These are phyloP conservation scores for Cercospora sesami DNA, from an alignment of 2,329 filamentous ascomycete genomes.

Conservation along the genomic window DNA sequence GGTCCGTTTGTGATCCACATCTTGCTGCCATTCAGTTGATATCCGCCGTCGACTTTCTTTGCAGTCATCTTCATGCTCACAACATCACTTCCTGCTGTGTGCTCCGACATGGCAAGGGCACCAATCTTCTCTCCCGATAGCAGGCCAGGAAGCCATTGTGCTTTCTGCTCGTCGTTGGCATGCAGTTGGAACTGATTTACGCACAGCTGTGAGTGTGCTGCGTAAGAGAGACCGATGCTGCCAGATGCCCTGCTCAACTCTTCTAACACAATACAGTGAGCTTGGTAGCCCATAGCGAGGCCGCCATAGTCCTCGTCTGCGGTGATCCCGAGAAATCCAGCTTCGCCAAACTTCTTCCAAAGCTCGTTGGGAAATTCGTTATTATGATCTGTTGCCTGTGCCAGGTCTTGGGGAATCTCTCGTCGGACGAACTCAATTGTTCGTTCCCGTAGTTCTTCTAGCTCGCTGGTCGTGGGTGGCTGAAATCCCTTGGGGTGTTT, in stretches of 20 bases:
- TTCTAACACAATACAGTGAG: conserved; percentile 93
- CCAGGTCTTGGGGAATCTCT: conserved; percentile 82
- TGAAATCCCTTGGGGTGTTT: conserved; percentile 69
- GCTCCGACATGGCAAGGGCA: conserved; percentile 92
- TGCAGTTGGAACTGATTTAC: conserved; percentile 96
- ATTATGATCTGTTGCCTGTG: conserved; percentile 74
- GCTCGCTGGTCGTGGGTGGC: conserved; percentile 68
- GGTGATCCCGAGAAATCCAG: conserved; percentile 87
- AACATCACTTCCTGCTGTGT: conserved; percentile 86
- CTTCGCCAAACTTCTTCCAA: conserved; percentile 91
- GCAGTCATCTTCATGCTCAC: conserved; percentile 92
- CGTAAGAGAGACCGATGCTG: conserved; percentile 81
- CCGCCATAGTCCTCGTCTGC: conserved; percentile 91
- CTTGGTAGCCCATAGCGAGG: conserved; percentile 90
- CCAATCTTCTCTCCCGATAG: conserved; percentile 80
- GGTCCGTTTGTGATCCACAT: conserved; percentile 99
- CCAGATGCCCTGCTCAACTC: conserved; percentile 86
- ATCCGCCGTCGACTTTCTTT: conserved; percentile 78
- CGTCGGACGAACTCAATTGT: conserved; percentile 86
- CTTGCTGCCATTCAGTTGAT: conserved; percentile 82
- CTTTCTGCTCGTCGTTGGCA: conserved; percentile 75
- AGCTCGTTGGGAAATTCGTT: conserved; percentile 89
- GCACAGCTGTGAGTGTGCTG: conserved; percentile 92
- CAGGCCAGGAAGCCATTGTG: conserved; percentile 74
- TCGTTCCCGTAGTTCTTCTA: conserved; percentile 76